These are phyloP conservation scores for Rubia peregrina DNA, from an alignment of 305 asterid species.

Conservation along the genomic window DNA sequence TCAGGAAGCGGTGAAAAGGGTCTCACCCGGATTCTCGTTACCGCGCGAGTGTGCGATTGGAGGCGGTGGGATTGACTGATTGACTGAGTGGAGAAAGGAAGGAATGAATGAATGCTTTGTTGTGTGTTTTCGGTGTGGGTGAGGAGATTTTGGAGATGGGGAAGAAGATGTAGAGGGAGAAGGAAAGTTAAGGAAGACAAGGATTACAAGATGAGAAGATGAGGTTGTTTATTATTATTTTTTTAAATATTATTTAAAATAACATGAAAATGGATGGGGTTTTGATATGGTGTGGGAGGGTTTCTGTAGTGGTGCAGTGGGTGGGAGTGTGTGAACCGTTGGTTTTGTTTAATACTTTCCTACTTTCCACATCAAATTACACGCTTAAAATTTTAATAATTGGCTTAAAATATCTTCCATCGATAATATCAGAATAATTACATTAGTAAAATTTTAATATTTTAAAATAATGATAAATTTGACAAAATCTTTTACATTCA, in stretches of 20 bases:
- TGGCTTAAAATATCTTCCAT: too few relatives aligned
- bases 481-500: too few relatives aligned
- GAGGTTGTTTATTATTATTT: constrained; percentile 23
- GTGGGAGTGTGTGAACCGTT: background rate
- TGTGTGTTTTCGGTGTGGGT: background rate
- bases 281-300: background rate
- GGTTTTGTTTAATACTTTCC: background rate
- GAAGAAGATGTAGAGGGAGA: constrained; percentile 23
- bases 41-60: background rate
- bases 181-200: constrained; percentile 10
- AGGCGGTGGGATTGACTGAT: background rate
- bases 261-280: background rate
- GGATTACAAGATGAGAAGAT: constrained; percentile 24
- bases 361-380: too few relatives aligned
- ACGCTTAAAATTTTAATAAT: too few relatives aligned
- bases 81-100: background rate
- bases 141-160: constrained; percentile 10
- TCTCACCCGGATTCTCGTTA: background rate
- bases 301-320: background rate
- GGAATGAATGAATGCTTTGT: constrained; percentile 2
- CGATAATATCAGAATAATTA: too few relatives aligned
- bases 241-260: background rate
- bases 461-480: too few relatives aligned
- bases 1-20: background rate
- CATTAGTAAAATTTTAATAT: too few relatives aligned